A percentile compares a stretch with the other conserved stretches of the same genome.
Conservation (phyloP, 371 early-diverging fungal species). For the Funneliformis caledonium region DNA sequence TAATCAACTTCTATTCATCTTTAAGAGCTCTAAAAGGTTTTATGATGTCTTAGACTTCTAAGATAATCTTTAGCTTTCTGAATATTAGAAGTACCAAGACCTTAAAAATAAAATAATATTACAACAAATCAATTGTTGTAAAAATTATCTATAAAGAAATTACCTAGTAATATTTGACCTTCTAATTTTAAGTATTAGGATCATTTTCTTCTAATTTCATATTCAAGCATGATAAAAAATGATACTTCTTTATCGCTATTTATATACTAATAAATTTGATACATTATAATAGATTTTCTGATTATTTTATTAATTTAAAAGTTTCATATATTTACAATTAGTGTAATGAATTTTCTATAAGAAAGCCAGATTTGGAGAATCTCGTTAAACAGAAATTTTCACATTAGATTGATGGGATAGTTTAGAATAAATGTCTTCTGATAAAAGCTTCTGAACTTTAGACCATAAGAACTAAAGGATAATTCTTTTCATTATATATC, state of each 20-base stretch:
- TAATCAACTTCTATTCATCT: slow-evolving; percentile 83
- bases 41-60: slow-evolving; percentile 76
- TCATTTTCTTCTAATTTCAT: slow-evolving; percentile 86
- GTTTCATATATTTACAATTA: slow-evolving; percentile 73
- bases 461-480: slow-evolving; percentile 5
- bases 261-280: background rate
- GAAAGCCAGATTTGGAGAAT: slow-evolving; percentile 73
- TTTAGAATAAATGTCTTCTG: background rate
- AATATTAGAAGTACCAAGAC: slow-evolving; percentile 95
- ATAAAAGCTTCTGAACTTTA: background rate
- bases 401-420: background rate
- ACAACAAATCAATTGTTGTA: background rate
- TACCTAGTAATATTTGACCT: slow-evolving; percentile 95
- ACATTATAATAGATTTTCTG: background rate
- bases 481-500: slow-evolving; percentile 29
- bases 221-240: slow-evolving; percentile 99
- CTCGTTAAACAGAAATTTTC: background rate
- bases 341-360: slow-evolving; percentile 98
- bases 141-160: background rate
- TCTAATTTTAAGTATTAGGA: slow-evolving; percentile 75
- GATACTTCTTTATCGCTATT: slow-evolving; percentile 50
- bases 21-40: slow-evolving; percentile 77
- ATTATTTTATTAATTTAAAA: background rate
- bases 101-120: slow-evolving; percentile 44
- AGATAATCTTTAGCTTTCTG: slow-evolving; percentile 98